A percentile compares a stretch with the other conserved stretches of the same genome.
These are phyloP conservation scores for Eremothecium sinecaudum DNA, from an alignment of 1,139 yeast species.

Conservation along the genomic window DNA sequence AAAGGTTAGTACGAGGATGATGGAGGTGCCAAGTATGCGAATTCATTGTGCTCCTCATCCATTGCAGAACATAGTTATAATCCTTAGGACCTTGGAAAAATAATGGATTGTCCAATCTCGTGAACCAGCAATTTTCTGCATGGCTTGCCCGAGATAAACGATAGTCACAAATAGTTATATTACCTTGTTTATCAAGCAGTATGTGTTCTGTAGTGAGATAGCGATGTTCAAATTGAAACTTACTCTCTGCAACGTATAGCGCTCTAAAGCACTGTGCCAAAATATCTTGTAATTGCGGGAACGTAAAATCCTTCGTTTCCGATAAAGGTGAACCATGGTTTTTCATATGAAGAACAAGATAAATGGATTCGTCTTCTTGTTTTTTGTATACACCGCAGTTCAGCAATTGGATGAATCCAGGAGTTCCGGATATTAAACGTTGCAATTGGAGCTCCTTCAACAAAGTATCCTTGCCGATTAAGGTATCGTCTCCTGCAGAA, in stretches of 20 bases:
- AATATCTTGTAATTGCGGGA: slow-evolving; percentile 43
- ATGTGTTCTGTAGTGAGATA: slow-evolving; percentile 61
- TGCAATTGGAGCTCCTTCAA: slow-evolving; percentile 24
- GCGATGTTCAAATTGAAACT: slow-evolving; percentile 53
- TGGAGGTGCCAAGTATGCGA: slow-evolving; percentile 31
- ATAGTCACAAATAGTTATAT: slow-evolving; percentile 49
- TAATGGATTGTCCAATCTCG: slow-evolving; percentile 43
- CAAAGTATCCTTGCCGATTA: slow-evolving; percentile 16
- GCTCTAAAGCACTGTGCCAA: slow-evolving; percentile 45
- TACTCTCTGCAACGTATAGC: slow-evolving; percentile 42
- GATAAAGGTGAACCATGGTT: slow-evolving; percentile 26
- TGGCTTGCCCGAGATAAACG: slow-evolving; percentile 42
- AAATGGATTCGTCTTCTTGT: slow-evolving; percentile 14
- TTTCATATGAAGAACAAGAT: slow-evolving; percentile 23
- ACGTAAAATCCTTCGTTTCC: slow-evolving; percentile 25
- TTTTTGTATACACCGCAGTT: slow-evolving; percentile 18
- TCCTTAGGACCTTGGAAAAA: slow-evolving; percentile 44
- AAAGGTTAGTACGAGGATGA: slow-evolving; percentile 34
- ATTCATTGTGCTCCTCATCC: slow-evolving; percentile 32
- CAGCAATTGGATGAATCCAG: slow-evolving; percentile 24
- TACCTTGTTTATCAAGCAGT: slow-evolving; percentile 30
- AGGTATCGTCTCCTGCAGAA: slow-evolving; percentile 9
- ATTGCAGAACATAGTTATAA: slow-evolving; percentile 43
- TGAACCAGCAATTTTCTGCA: slow-evolving; percentile 27
- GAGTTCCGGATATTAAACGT: slow-evolving; percentile 21